A percentile compares a stretch with the other conserved stretches of the same genome.
Evolutionary conservation across 2,329 filamentous ascomycete genomes (phyloP).

Genomic region (Aspergillus hortae): DNA sequence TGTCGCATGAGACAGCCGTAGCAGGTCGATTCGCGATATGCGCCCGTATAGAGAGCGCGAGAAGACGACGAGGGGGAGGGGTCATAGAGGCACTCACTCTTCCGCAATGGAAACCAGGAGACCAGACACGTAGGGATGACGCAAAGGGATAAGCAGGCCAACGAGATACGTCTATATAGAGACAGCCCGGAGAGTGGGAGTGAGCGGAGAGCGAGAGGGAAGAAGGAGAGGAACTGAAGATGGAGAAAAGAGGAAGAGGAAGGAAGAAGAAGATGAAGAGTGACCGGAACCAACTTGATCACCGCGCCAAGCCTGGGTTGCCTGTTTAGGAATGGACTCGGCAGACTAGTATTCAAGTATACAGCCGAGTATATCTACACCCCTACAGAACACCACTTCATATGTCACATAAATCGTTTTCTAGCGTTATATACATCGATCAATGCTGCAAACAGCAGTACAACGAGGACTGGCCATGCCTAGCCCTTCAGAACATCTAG

Average conservation of each 20-base stretch:
- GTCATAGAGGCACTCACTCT: not conserved
- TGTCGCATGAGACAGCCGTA: too few relatives aligned
- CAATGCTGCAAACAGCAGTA: not conserved
- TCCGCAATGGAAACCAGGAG: not conserved
- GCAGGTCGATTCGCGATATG: not conserved
- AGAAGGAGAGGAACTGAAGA: not conserved
- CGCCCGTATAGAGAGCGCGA: not conserved
- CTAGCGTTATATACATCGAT: not conserved
- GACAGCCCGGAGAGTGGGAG: not conserved
- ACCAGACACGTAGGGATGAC: not conserved
- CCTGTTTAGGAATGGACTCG: constrained; percentile 15
- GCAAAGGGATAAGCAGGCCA: constrained; percentile 1
- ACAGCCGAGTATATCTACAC: not conserved
- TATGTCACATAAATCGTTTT: not conserved
- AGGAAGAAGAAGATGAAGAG: constrained; percentile 4
- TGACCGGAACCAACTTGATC: not conserved
- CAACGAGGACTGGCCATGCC: too few relatives aligned
- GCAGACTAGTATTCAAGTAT: not conserved
- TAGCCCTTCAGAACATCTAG: not conserved
- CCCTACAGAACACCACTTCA: not conserved
- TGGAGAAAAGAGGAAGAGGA: constrained; percentile 2
- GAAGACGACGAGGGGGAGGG: not conserved
- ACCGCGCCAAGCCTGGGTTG: constrained; percentile 19
- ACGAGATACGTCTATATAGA: not conserved
- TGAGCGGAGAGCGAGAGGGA: not conserved